Conservation (phyloP, 441 rosid genomes). For the Mallotus japonicus region DNA sequence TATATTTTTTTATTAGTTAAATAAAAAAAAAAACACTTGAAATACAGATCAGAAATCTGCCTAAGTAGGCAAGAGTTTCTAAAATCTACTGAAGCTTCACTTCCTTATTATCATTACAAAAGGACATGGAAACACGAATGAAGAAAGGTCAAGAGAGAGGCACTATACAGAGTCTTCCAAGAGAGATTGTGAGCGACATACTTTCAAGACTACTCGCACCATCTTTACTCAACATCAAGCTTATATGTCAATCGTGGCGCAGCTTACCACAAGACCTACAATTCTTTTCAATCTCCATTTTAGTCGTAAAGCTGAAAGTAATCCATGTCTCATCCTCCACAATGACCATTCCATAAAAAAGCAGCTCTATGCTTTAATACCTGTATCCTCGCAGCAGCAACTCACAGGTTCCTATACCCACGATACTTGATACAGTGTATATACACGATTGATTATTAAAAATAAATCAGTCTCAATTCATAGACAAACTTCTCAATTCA, state of each 20-base stretch:
- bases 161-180: slow-evolving; percentile 23
- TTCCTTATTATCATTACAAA: no score
- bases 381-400: neutral
- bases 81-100: no score
- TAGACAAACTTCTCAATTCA: no score
- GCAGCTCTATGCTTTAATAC: slow-evolving; percentile 18
- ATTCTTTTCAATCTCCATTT: slow-evolving; percentile 1
- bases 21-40: no score
- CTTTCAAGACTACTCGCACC: slow-evolving; percentile 19
- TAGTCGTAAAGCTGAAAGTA: neutral
- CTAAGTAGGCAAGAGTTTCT: no score
- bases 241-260: slow-evolving; percentile 24
- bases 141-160: neutral
- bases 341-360: neutral
- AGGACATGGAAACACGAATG: neutral
- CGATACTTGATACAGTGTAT: neutral
- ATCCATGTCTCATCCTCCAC: slow-evolving; percentile 5
- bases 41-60: no score
- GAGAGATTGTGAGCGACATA: slow-evolving; percentile 21
- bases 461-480: no score
- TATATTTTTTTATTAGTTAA: no score
- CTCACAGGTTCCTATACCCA: neutral
- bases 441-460: no score
- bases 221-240: slow-evolving; percentile 9
- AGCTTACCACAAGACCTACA: neutral